Evolutionary conservation across 164 flowering plant species (phyloP).

Genomic region (Vitis labrusca): DNA sequence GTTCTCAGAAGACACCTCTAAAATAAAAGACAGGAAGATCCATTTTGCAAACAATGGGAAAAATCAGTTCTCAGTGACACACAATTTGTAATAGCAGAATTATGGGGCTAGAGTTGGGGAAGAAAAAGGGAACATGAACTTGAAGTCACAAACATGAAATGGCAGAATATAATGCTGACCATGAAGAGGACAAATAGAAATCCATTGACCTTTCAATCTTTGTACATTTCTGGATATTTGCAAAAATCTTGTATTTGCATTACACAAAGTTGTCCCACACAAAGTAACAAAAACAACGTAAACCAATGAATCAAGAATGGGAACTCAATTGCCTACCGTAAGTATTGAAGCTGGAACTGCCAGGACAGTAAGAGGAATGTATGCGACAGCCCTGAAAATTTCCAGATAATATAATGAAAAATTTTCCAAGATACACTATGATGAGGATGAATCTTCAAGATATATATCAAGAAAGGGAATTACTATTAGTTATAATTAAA

Average conservation of each 20-base stretch:
- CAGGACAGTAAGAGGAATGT: conserved; percentile 40
- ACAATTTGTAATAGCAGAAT: no score
- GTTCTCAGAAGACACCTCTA: no score
- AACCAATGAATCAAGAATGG: neutral
- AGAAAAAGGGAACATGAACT: no score
- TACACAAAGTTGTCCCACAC: neutral
- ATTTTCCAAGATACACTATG: no score
- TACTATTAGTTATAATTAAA: no score
- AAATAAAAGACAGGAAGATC: neutral
- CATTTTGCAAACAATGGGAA: neutral
- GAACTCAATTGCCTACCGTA: conserved; percentile 22
- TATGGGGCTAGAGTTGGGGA: neutral
- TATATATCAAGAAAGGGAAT: no score
- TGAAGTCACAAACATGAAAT: no score
- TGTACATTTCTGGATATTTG: neutral
- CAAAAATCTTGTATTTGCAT: neutral
- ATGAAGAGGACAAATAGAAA: neutral
- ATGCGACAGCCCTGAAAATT: conserved; percentile 34
- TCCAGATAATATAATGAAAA: neutral
- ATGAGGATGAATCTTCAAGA: no score
- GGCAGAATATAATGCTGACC: neutral
- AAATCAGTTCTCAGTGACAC: neutral
- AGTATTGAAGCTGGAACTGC: conserved; percentile 52
- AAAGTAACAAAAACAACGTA: neutral
- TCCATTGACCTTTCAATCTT: no score